phyloP scores from a whole-genome alignment of 768 basidiomycete genomes.

The Macrolepiota dolichaula region DNA sequence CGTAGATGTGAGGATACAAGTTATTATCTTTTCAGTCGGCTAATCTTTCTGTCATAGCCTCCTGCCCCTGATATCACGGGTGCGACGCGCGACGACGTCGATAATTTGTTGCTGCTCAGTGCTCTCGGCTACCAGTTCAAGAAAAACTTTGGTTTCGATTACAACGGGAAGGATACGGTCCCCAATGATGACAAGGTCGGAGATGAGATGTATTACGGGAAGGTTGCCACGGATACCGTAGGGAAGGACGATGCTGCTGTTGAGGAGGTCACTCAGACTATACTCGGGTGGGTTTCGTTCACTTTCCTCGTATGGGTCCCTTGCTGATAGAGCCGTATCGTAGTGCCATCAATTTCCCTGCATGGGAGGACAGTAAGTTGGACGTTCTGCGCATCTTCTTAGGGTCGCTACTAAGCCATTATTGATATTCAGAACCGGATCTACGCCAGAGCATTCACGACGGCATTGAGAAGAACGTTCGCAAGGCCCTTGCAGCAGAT shows the following conservation, averaged over 20 bases:
- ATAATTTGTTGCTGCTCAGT: neutral
- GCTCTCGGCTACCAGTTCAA: neutral
- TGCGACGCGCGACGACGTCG: neutral
- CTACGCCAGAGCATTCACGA: neutral
- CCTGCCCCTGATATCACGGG: too few species aligned
- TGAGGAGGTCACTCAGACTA: neutral
- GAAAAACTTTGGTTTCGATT: neutral
- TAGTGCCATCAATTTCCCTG: neutral
- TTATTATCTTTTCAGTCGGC: neutral
- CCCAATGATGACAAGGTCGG: neutral
- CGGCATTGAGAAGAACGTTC: neutral
- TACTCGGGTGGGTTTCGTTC: neutral
- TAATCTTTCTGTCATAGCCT: too few species aligned
- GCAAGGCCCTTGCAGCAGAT: neutral
- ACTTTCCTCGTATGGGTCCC: neutral
- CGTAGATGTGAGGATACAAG: neutral
- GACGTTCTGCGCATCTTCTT: too few species aligned
- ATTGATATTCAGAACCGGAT: neutral
- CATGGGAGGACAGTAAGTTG: neutral
- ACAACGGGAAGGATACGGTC: neutral
- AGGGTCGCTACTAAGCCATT: too few species aligned
- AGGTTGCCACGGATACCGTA: neutral
- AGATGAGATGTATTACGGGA: neutral
- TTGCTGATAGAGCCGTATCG: neutral
- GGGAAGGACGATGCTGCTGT: neutral